phyloP scores from a whole-genome alignment of 225 moss, liverwort and hornwort species.

The Rhytidiadelphus loreus region DNA sequence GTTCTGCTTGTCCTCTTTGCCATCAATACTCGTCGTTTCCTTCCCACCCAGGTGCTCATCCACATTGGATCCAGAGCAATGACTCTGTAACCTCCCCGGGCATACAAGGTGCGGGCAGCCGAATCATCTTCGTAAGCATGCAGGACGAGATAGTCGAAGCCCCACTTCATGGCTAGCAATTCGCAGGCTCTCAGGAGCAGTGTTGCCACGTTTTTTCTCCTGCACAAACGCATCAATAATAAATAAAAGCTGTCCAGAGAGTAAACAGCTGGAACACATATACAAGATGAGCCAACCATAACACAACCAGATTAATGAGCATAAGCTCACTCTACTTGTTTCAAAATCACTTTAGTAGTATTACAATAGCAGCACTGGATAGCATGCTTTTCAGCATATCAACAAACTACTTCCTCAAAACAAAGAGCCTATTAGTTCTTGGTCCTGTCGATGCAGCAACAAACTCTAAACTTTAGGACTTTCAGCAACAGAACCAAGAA shows the following conservation, averaged over 20 bases:
- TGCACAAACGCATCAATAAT: slow-evolving; percentile 3
- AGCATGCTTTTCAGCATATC: neutral
- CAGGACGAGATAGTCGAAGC: slow-evolving; percentile 69
- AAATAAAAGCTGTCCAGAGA: neutral
- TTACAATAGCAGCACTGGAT: neutral
- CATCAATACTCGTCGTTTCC: slow-evolving; percentile 76
- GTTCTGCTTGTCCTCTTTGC: slow-evolving; percentile 47
- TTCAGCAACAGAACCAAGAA: neutral
- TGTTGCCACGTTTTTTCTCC: slow-evolving; percentile 85
- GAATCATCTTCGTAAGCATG: slow-evolving; percentile 91
- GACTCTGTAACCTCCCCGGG: slow-evolving; percentile 64
- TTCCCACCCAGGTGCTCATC: slow-evolving; percentile 82
- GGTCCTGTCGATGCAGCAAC: neutral
- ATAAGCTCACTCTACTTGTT: neutral
- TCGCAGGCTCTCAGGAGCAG: slow-evolving; percentile 74
- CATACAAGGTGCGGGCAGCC: slow-evolving; percentile 69
- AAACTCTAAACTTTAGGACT: neutral
- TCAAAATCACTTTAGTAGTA: neutral
- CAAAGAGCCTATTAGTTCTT: neutral
- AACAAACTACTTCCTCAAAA: neutral
- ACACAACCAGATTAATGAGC: neutral
- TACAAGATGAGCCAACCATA: neutral
- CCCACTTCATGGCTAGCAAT: slow-evolving; percentile 67
- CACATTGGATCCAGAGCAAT: slow-evolving; percentile 67
- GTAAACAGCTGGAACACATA: neutral